phyloP scores from a whole-genome alignment of 1,284 basidiomycete genomes.

The Pseudozyma thailandica region DNA sequence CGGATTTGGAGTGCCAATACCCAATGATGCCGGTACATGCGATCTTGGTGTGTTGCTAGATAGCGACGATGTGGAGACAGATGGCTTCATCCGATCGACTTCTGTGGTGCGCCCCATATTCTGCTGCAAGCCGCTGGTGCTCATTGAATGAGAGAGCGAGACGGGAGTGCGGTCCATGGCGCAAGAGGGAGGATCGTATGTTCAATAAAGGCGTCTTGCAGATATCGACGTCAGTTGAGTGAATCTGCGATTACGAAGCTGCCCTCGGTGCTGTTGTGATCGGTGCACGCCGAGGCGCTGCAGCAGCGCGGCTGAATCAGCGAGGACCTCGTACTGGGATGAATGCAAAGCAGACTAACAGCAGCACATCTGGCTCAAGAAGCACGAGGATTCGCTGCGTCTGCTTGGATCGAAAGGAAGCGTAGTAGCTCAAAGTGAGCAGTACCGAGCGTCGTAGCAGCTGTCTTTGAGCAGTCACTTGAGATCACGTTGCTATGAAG shows the following conservation, averaged over 20 bases:
- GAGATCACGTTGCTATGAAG: too few relatives aligned
- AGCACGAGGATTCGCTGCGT: too few relatives aligned
- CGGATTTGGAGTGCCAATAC: conserved; percentile 18
- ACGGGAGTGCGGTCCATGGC: conserved; percentile 17
- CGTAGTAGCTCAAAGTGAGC: too few relatives aligned
- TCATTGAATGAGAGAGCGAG: conserved; percentile 2
- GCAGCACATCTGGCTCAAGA: too few relatives aligned
- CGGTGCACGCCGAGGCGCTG: conserved; percentile 12
- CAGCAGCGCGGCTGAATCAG: conserved; percentile 1
- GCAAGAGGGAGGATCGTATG: neutral
- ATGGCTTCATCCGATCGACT: neutral
- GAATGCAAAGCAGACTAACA: neutral
- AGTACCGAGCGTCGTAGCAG: too few relatives aligned
- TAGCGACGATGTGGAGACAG: neutral
- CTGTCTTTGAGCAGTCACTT: too few relatives aligned
- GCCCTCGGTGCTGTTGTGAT: neutral
- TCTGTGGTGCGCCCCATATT: conserved; percentile 2
- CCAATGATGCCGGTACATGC: conserved; percentile 36
- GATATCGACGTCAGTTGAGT: neutral
- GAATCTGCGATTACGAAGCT: neutral
- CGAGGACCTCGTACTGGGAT: too few relatives aligned
- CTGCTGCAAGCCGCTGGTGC: conserved; percentile 2
- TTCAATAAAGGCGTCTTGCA: too few relatives aligned
- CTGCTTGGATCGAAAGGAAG: too few relatives aligned
- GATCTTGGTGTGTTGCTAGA: conserved; percentile 6